Conservation (phyloP, 1,284 basidiomycete species). For the Heterobasidion irregulare region DNA sequence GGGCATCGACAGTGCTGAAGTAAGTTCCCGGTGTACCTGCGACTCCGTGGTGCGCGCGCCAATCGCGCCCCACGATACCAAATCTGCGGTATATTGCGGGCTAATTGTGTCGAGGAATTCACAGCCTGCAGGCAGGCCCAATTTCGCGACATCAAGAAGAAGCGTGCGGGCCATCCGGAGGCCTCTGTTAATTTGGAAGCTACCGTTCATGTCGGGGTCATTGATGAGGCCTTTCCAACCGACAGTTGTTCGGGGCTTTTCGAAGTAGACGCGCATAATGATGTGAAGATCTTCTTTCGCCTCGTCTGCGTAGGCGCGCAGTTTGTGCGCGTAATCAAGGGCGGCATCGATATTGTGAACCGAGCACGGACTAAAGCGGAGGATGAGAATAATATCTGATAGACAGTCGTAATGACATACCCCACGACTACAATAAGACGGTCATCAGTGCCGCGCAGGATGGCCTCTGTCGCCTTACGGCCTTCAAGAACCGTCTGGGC, state of each 20-base stretch:
- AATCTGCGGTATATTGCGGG: conserved; percentile 94
- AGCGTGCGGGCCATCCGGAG: conserved; percentile 86
- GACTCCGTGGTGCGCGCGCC: conserved; percentile 95
- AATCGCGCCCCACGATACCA: conserved; percentile 97
- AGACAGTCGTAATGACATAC: conserved; percentile 30
- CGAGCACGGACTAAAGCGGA: conserved; percentile 71
- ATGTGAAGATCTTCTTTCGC: conserved; percentile 87
- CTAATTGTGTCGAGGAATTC: conserved; percentile 86
- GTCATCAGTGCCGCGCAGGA: conserved; percentile 82
- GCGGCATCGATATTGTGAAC: conserved; percentile 86
- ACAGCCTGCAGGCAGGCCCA: conserved; percentile 83
- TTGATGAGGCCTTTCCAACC: conserved; percentile 99
- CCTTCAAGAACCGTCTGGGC: conserved; percentile 83
- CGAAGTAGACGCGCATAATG: conserved; percentile 96
- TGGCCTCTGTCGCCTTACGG: conserved; percentile 69
- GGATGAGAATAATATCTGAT: background rate
- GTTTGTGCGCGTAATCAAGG: conserved; percentile 73
- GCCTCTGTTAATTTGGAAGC: conserved; percentile 95
- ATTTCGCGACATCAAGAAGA: conserved; percentile 79
- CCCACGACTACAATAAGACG: conserved; percentile 84
- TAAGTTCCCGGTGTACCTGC: conserved; percentile 88
- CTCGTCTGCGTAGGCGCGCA: conserved; percentile 74
- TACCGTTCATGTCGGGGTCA: conserved; percentile 80
- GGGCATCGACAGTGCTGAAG: conserved; percentile 83
- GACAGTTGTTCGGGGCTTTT: conserved; percentile 93